Evolutionary conservation across 129 eudicot genomes (phyloP).

Genomic region (Flaveria ramosissima): DNA sequence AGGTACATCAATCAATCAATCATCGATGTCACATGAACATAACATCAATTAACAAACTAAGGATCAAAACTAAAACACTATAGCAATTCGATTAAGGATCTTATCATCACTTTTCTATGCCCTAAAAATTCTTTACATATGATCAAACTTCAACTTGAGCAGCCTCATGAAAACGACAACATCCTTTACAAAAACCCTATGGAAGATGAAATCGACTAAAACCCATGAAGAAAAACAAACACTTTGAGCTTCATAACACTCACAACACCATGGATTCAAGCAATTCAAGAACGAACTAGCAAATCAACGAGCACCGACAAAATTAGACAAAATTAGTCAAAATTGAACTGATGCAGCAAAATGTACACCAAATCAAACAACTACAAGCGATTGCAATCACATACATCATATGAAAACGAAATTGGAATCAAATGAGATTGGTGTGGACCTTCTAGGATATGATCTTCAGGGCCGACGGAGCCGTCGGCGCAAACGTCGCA

Average conservation of each 20-base stretch:
- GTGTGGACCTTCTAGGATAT: slow-evolving; percentile 65
- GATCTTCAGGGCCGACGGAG: slow-evolving; percentile 95
- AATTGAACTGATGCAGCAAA: slow-evolving; percentile 4
- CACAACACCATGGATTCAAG: slow-evolving; percentile 11
- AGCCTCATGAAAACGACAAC: not conserved
- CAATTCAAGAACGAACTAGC: slow-evolving; percentile 13
- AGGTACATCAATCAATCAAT: not conserved
- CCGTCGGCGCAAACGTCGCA: slow-evolving; percentile 94
- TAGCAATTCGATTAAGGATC: not conserved
- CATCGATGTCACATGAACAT: not conserved
- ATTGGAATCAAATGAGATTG: not conserved
- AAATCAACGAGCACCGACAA: slow-evolving; percentile 29
- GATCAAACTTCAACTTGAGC: not conserved
- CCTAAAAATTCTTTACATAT: not conserved
- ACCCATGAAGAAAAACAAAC: not conserved
- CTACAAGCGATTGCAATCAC: not conserved
- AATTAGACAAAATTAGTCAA: slow-evolving; percentile 9
- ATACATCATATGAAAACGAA: not conserved
- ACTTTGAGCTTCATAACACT: not conserved
- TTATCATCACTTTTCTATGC: not conserved
- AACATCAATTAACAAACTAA: not conserved
- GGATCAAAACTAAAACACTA: too few species aligned
- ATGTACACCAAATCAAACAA: not conserved
- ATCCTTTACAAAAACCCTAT: not conserved
- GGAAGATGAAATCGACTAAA: not conserved